Conservation (phyloP, 495 filamentous ascomycete genomes). For the Lasiosphaeriaceae sp. region DNA sequence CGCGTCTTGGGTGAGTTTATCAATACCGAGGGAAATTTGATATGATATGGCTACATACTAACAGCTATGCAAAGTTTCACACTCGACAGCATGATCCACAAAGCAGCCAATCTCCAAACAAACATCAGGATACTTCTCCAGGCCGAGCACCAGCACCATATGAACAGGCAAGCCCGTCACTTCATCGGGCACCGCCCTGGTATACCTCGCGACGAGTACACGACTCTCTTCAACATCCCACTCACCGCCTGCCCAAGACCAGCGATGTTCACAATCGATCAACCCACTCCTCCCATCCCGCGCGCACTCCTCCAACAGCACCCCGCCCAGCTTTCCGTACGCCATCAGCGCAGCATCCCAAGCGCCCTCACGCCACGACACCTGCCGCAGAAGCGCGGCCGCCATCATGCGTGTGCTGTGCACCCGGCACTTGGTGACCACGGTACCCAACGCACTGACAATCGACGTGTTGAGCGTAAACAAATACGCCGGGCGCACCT, state of each 20-base stretch:
- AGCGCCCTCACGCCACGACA: conserved; percentile 13
- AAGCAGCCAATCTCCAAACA: not conserved
- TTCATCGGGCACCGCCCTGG: conserved; percentile 1
- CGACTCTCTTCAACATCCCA: conserved; percentile 5
- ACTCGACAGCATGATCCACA: not conserved
- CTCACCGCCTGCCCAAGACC: conserved; percentile 6
- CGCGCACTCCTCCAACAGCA: conserved; percentile 12
- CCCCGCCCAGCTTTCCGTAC: conserved; percentile 5
- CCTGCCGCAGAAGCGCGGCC: conserved; percentile 4
- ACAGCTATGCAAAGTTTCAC: too few species aligned
- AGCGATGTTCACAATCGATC: conserved; percentile 4
- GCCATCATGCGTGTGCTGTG: conserved; percentile 13
- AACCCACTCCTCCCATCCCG: conserved; percentile 1
- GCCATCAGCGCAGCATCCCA: conserved; percentile 11
- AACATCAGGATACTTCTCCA: not conserved
- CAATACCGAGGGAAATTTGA: too few species aligned
- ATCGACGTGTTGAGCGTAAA: not conserved
- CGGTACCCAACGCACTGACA: conserved; percentile 8
- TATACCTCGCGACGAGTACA: conserved; percentile 3
- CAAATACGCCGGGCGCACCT: too few species aligned
- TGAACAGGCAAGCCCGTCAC: not conserved
- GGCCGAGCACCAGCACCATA: not conserved
- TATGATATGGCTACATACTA: too few species aligned
- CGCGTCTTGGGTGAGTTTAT: too few species aligned
- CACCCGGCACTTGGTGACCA: conserved; percentile 13